Percentiles rank a stretch among this genome's conserved stretches.
These are phyloP conservation scores for Mortierella sp. DNA, from an alignment of 371 early-diverging fungal species.

Conservation along the genomic window DNA sequence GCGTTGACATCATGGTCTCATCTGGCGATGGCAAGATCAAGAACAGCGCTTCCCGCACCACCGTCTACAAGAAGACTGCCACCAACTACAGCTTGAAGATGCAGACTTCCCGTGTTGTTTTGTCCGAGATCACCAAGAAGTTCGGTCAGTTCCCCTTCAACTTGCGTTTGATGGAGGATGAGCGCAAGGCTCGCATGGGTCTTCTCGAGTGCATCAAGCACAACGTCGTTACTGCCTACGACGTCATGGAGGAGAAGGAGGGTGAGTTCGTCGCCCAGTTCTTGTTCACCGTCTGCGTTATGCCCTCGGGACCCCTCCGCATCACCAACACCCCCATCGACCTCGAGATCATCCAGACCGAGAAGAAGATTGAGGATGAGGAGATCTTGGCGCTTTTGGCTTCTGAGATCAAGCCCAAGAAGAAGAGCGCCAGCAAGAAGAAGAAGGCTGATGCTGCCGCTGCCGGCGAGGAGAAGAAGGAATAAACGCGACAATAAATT, in stretches of 20 bases:
- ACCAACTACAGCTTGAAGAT: slow-evolving; percentile 91
- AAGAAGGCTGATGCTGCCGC: slow-evolving; percentile 56
- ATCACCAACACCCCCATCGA: slow-evolving; percentile 80
- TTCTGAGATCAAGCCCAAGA: slow-evolving; percentile 60
- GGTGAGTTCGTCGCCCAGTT: slow-evolving; percentile 90
- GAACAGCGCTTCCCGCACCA: slow-evolving; percentile 82
- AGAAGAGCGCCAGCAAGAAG: slow-evolving; percentile 62
- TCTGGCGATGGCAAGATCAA: slow-evolving; percentile 91
- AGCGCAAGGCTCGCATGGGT: slow-evolving; percentile 93
- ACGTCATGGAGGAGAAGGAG: slow-evolving; percentile 88
- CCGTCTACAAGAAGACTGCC: slow-evolving; percentile 92
- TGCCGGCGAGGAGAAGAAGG: slow-evolving; percentile 58
- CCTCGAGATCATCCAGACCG: slow-evolving; percentile 74
- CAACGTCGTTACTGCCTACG: slow-evolving; percentile 82
- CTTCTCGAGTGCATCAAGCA: slow-evolving; percentile 91
- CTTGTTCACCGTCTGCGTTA: slow-evolving; percentile 90
- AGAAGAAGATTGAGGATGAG: slow-evolving; percentile 82
- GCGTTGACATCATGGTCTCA: slow-evolving; percentile 88
- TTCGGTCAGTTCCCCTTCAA: slow-evolving; percentile 93
- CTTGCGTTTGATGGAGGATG: slow-evolving; percentile 84
- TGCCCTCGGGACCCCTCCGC: slow-evolving; percentile 85
- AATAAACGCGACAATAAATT: slow-evolving; percentile 4
- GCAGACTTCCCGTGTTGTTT: slow-evolving; percentile 84
- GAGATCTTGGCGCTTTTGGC: slow-evolving; percentile 77
- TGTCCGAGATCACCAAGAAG: slow-evolving; percentile 81